Base-by-base conservation (phyloP, 1,284 basidiomycete species). In the Cutaneotrichosporon sp. region DNA sequence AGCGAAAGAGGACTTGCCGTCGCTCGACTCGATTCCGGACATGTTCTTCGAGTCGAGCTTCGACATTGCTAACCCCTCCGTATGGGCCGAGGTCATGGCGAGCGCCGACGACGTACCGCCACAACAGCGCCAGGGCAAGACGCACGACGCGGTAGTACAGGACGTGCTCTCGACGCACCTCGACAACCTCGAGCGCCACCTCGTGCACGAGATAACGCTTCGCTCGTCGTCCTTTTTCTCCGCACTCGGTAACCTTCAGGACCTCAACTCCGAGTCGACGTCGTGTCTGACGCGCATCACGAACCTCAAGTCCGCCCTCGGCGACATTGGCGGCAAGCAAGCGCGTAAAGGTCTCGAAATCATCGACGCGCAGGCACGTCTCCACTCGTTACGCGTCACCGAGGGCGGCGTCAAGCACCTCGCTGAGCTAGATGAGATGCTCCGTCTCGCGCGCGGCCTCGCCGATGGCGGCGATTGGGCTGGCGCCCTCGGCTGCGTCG, bases 141-240 rank as follows among this genome's bases (percentile, higher is more conserved):
- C 40, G 58, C 69, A 78, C 37, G 81, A 86, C 62, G 82, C 82
- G 59, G 80, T 75, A 79, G 78, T 94, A 1, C 85, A 96, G n/a
- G 92, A 97, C 68, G 87, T 85, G 66, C 83, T 97, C 52, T 92
- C 90, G 13, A 86, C 91, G 57, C 88, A 97, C 66, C 86, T 93
- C 8, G 96, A 97, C 70, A 88, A 88, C 2, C 83, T 98, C 57
- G 94, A 99, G 68, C 85, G 92, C 60, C 93, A 98, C 69, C 86
- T 99, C 50, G 84, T 96, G 14, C 84, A 85, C 62, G 94, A 97
- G 75, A 96, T 99, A 51, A 87, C 88, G 8, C 77, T 87, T 10
- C 86, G 93, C 4, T 90, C 90, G 0, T 83, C 88, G 0, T 91
- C 90, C 3, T 98, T 99, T 81, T 99, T 98, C 68, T 88, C 92